phyloP scores from a whole-genome alignment of 140 eudicot species.

The Oenanthe javanica region DNA sequence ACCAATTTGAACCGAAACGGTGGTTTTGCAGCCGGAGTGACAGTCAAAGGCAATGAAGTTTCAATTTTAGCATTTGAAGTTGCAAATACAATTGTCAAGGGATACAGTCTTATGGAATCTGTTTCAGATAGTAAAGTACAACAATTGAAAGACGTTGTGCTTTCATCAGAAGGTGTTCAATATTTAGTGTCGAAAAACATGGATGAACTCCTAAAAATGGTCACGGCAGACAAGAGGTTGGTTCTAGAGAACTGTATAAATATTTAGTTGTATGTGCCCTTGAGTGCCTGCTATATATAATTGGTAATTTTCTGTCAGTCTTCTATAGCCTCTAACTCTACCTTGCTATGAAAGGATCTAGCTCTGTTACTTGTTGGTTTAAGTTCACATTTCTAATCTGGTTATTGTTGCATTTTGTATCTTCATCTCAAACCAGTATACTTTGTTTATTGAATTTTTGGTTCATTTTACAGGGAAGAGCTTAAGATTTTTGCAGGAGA shows the following conservation, averaged over 20 bases:
- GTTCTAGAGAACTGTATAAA: background rate
- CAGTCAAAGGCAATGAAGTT: conserved; percentile 80
- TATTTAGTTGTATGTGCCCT: background rate
- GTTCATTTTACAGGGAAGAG: conserved; percentile 60
- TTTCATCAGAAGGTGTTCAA: conserved; percentile 92
- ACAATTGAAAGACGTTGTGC: conserved; percentile 74
- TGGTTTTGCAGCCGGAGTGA: conserved; percentile 81
- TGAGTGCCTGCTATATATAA: background rate
- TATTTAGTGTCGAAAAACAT: conserved; percentile 68
- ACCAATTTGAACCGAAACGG: conserved; percentile 69
- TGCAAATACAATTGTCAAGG: conserved; percentile 91
- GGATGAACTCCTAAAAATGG: conserved; percentile 78
- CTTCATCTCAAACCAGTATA: background rate
- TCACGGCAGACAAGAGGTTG: conserved; percentile 92
- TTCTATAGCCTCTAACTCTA: background rate
- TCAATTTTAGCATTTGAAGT: conserved; percentile 87
- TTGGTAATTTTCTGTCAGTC: background rate
- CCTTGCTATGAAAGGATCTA: background rate
- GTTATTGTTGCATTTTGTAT: background rate
- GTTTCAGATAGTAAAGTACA: conserved; percentile 67
- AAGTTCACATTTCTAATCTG: background rate
- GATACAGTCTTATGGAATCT: conserved; percentile 86
- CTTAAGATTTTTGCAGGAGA: conserved; percentile 81
- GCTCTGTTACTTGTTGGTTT: background rate
- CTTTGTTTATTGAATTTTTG: background rate